These are phyloP conservation scores for Tetrahymena borealis DNA, from an alignment of 73 alveolate species.

Conservation along the genomic window DNA sequence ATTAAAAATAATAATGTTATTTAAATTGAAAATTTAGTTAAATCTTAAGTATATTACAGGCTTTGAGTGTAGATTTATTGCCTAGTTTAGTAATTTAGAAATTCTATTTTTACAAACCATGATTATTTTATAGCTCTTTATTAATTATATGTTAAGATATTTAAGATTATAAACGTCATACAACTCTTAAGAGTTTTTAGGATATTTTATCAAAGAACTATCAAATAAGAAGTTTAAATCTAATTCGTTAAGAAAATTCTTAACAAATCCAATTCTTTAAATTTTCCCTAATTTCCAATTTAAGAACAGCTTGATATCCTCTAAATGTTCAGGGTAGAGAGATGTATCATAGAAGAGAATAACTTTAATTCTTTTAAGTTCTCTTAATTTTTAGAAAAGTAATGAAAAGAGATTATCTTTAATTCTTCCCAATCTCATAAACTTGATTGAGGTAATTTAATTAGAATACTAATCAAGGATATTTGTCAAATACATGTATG, in stretches of 20 bases:
- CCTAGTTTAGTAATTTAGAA: neutral
- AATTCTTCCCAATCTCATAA: neutral
- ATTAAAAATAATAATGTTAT: neutral
- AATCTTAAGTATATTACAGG: neutral
- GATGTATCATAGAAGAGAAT: neutral
- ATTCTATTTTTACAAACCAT: neutral
- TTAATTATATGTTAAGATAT: neutral
- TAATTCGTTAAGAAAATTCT: neutral
- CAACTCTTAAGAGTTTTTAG: neutral
- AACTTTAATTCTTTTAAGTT: neutral
- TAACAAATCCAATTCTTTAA: neutral
- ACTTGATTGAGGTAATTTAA: neutral
- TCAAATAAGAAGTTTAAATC: neutral
- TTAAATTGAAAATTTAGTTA: neutral
- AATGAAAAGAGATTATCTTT: neutral
- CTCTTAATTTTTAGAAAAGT: neutral
- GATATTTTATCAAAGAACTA: neutral
- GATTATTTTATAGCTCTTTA: neutral
- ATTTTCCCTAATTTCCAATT: neutral
- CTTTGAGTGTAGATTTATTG: neutral
- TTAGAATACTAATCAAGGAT: neutral
- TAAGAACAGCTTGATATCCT: neutral
- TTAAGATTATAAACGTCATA: neutral
- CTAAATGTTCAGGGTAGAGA: neutral
- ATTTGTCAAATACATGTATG: neutral